Conservation (phyloP, 192 early-diverging fungal genomes). For the Gigaspora rosea region DNA sequence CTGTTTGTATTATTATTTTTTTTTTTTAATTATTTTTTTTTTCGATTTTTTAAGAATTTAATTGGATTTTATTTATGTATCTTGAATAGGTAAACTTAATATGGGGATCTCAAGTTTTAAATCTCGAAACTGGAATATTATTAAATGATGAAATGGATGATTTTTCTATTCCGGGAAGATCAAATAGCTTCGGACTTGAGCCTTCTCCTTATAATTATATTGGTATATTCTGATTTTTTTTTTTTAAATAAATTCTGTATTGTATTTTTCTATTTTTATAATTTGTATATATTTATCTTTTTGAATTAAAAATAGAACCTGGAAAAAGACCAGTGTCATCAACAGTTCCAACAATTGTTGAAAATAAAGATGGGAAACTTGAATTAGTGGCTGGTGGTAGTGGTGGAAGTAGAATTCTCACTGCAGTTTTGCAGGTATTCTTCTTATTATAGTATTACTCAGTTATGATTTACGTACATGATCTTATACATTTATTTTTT, state of each 20-base stretch:
- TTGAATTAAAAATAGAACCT: slow-evolving; percentile 47
- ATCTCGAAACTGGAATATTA: slow-evolving; percentile 83
- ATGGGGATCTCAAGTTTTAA: slow-evolving; percentile 88
- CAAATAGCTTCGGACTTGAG: slow-evolving; percentile 76
- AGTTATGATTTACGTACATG: background rate
- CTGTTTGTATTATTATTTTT: slow-evolving; percentile 39
- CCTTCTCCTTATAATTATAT: slow-evolving; percentile 84
- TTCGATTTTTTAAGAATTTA: background rate
- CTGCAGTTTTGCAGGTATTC: slow-evolving; percentile 53
- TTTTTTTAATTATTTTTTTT: background rate
- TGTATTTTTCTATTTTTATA: background rate
- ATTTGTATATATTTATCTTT: background rate
- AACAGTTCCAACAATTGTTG: slow-evolving; percentile 64
- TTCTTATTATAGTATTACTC: background rate
- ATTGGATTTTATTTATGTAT: background rate
- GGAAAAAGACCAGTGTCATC: slow-evolving; percentile 83
- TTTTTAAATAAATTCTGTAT: background rate
- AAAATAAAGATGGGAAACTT: slow-evolving; percentile 60
- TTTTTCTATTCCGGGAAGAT: slow-evolving; percentile 76
- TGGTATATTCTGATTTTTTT: background rate
- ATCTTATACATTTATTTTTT: background rate
- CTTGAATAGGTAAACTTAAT: slow-evolving; percentile 53
- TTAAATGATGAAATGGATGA: slow-evolving; percentile 98
- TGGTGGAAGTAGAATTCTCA: slow-evolving; percentile 85
- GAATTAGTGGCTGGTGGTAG: slow-evolving; percentile 81